Evolutionary conservation across 768 basidiomycete species (phyloP).

Genomic region (Mycena rosella): DNA sequence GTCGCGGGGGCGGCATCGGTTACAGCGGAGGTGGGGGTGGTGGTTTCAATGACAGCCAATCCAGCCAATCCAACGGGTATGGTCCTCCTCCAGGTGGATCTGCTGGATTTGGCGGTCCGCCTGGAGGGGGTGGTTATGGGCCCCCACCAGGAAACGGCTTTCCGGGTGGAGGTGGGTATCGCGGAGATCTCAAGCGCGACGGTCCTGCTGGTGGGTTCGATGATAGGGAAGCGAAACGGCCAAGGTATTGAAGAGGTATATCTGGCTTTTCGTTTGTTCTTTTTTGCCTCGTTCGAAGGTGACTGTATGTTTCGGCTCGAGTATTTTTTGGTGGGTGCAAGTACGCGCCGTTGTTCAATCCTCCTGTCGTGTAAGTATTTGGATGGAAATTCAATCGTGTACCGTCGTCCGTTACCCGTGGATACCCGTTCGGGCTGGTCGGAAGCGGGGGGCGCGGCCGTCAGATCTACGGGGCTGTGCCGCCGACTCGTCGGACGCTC

Average conservation of each 20-base stretch:
- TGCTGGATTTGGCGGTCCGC: slow-evolving; percentile 59
- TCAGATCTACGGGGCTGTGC: too few species aligned
- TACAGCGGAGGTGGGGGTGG: slow-evolving; percentile 57
- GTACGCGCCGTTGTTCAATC: slow-evolving; percentile 10
- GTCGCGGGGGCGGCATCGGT: slow-evolving; percentile 81
- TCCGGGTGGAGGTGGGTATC: slow-evolving; percentile 67
- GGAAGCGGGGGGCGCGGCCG: too few species aligned
- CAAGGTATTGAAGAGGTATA: slow-evolving; percentile 76
- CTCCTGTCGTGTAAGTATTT: slow-evolving; percentile 30
- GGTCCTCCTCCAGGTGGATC: slow-evolving; percentile 57
- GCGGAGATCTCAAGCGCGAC: slow-evolving; percentile 83
- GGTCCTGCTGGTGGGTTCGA: slow-evolving; percentile 83
- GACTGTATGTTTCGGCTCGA: slow-evolving; percentile 33
- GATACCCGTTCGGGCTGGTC: neutral
- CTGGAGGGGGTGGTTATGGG: slow-evolving; percentile 56
- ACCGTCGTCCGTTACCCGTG: too few species aligned
- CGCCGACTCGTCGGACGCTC: neutral
- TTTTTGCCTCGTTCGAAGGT: slow-evolving; percentile 38
- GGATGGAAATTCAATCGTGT: slow-evolving; percentile 21
- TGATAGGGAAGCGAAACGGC: slow-evolving; percentile 85
- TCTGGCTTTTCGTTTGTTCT: slow-evolving; percentile 47
- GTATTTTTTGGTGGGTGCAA: slow-evolving; percentile 29
- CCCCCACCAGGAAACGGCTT: slow-evolving; percentile 59
- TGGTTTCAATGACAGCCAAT: slow-evolving; percentile 65
- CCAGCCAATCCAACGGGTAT: slow-evolving; percentile 65